A percentile compares a stretch with the other conserved stretches of the same genome.
Conservation (phyloP, 345 rosid species). For the Carallia brachiata region DNA sequence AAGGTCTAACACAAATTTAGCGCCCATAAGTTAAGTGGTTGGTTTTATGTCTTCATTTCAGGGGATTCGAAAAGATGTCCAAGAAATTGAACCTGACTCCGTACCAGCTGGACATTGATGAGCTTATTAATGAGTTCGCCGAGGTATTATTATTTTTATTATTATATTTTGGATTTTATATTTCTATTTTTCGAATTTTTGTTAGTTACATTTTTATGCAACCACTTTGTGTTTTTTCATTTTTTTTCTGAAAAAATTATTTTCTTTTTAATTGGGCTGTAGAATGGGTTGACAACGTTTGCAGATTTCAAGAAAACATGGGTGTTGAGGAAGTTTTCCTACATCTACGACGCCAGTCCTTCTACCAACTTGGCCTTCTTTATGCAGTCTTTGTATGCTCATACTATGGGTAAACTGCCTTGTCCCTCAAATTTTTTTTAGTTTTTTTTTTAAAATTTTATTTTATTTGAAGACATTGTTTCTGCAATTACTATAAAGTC, state of each 20-base stretch:
- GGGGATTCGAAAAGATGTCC: background rate
- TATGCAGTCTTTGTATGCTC: conserved; percentile 71
- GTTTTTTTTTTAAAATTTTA: background rate
- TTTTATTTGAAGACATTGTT: too few relatives aligned
- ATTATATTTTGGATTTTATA: too few relatives aligned
- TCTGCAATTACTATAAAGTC: too few relatives aligned
- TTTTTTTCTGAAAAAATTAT: too few relatives aligned
- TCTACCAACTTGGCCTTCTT: conserved; percentile 46
- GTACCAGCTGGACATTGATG: conserved; percentile 62
- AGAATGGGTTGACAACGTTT: conserved; percentile 45
- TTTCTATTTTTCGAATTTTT: background rate
- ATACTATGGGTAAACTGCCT: conserved; percentile 41
- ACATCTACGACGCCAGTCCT: conserved; percentile 56
- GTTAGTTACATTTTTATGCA: background rate
- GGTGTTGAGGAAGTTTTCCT: conserved; percentile 55
- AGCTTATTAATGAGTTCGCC: conserved; percentile 49
- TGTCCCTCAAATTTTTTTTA: background rate
- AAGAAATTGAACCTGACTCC: conserved; percentile 39
- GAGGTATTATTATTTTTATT: conserved; percentile 38
- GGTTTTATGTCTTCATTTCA: too few relatives aligned
- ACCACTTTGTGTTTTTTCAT: too few relatives aligned
- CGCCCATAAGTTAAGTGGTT: too few relatives aligned
- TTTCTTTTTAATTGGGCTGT: conserved; percentile 1
- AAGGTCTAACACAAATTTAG: too few relatives aligned
- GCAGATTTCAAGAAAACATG: conserved; percentile 66